Conservation (phyloP, 306 rosid species). For the Casuarina cunninghamiana region DNA sequence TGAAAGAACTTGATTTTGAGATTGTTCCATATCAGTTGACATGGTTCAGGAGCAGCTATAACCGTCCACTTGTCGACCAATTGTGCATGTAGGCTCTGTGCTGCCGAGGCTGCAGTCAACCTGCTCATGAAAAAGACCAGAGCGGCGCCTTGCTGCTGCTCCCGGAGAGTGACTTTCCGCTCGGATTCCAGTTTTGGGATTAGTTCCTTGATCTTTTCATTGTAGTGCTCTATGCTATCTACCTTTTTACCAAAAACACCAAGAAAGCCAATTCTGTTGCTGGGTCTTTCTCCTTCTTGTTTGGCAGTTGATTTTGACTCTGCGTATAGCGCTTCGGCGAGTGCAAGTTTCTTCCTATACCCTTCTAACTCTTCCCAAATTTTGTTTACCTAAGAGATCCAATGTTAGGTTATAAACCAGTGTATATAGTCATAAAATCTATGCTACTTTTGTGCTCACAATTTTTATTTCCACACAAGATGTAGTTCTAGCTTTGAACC, state of each 20-base stretch:
- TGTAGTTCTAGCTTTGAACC: neutral
- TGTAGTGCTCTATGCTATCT: slow-evolving; percentile 73
- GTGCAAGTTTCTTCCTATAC: slow-evolving; percentile 54
- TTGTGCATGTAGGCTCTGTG: slow-evolving; percentile 86
- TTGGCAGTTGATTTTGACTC: slow-evolving; percentile 40
- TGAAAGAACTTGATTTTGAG: too few species aligned
- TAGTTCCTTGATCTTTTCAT: slow-evolving; percentile 54
- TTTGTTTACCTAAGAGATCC: too few species aligned
- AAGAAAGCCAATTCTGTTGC: slow-evolving; percentile 69
- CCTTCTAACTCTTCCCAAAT: too few species aligned
- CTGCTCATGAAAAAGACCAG: slow-evolving; percentile 66
- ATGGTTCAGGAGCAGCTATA: slow-evolving; percentile 68
- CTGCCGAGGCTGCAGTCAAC: slow-evolving; percentile 77
- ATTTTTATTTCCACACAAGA: too few species aligned
- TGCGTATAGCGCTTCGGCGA: slow-evolving; percentile 63
- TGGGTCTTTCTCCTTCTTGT: slow-evolving; percentile 40
- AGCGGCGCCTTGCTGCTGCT: slow-evolving; percentile 82
- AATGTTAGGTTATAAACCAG: neutral
- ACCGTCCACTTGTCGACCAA: slow-evolving; percentile 68
- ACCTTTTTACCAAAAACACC: slow-evolving; percentile 80
- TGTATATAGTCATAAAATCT: neutral
- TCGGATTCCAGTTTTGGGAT: slow-evolving; percentile 13
- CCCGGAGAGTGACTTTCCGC: slow-evolving; percentile 65
- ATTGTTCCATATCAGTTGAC: slow-evolving; percentile 33
- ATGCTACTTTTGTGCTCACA: neutral